phyloP scores from a whole-genome alignment of 2,329 filamentous ascomycete species.

The Diaporthe eres region DNA sequence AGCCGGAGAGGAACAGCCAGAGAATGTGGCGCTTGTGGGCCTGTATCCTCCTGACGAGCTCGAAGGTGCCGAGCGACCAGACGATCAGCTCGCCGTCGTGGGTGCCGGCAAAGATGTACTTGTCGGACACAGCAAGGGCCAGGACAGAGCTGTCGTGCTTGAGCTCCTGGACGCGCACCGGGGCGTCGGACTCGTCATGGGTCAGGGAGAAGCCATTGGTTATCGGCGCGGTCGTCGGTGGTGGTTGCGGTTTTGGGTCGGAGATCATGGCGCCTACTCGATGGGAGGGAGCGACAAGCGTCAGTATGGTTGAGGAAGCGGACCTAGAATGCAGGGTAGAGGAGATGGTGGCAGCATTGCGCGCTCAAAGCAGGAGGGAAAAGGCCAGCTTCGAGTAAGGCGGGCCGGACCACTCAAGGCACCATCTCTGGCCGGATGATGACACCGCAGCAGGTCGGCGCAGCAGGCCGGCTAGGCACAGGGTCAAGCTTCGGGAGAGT shows the following conservation, averaged over 20 bases:
- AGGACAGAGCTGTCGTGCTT: slow-evolving; percentile 85
- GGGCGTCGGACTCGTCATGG: slow-evolving; percentile 50
- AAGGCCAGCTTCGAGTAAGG: background rate
- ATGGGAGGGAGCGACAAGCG: background rate
- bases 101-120: slow-evolving; percentile 90
- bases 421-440: slow-evolving; percentile 8
- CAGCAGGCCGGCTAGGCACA: background rate
- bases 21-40: slow-evolving; percentile 94
- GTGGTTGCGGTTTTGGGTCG: background rate
- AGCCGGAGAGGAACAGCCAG: slow-evolving; percentile 83
- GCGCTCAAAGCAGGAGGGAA: background rate
- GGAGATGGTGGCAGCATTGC: slow-evolving; percentile 2
- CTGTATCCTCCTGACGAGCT: slow-evolving; percentile 82
- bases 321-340: background rate
- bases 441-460: background rate
- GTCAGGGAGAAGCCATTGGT: slow-evolving; percentile 33
- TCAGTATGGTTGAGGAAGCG: slow-evolving; percentile 4
- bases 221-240: background rate
- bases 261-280: slow-evolving; percentile 21
- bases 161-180: slow-evolving; percentile 81
- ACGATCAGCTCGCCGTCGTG: slow-evolving; percentile 94
- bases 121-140: slow-evolving; percentile 83
- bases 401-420: background rate
- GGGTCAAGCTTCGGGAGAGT: background rate
- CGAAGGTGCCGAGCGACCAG: slow-evolving; percentile 91